Percentiles rank a stretch among this genome's conserved stretches.
Evolutionary conservation across 805 yeast species (phyloP).

Genomic region (Suhomyces tanzawaensis): DNA sequence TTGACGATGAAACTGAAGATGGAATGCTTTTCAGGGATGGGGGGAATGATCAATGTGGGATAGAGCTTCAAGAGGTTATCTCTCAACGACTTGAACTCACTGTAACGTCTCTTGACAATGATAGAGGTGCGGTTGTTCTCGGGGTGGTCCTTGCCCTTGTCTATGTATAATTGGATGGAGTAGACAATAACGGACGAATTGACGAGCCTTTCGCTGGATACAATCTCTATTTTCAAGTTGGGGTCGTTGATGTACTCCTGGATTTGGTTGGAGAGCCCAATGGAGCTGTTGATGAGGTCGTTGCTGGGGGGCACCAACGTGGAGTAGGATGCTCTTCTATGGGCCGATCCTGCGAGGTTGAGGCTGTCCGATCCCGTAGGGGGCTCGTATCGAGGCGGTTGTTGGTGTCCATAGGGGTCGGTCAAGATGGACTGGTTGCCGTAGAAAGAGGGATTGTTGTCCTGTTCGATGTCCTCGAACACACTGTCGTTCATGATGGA

Average conservation of each 20-base stretch:
- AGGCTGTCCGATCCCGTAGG: not conserved
- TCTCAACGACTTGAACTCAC: slow-evolving; percentile 43
- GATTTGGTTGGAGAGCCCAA: slow-evolving; percentile 31
- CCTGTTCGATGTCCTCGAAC: slow-evolving; percentile 43
- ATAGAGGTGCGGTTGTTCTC: slow-evolving; percentile 12
- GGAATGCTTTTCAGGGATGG: slow-evolving; percentile 48
- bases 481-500: slow-evolving; percentile 14
- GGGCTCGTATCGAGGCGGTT: not conserved
- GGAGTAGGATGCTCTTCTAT: not conserved
- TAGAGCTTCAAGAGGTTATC: slow-evolving; percentile 36
- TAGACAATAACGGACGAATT: slow-evolving; percentile 40
- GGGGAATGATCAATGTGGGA: slow-evolving; percentile 42
- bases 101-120: slow-evolving; percentile 41
- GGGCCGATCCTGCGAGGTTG: not conserved
- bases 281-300: slow-evolving; percentile 28
- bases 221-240: slow-evolving; percentile 27
- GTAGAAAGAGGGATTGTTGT: slow-evolving; percentile 44
- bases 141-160: slow-evolving; percentile 1
- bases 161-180: slow-evolving; percentile 27
- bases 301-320: slow-evolving; percentile 7
- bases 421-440: slow-evolving; percentile 29
- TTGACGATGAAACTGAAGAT: slow-evolving; percentile 41
- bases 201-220: slow-evolving; percentile 33
- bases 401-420: slow-evolving; percentile 23
- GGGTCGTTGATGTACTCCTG: slow-evolving; percentile 27